phyloP scores from a whole-genome alignment of 352 stramenopile species.

The Globisporangium uncinulatum region DNA sequence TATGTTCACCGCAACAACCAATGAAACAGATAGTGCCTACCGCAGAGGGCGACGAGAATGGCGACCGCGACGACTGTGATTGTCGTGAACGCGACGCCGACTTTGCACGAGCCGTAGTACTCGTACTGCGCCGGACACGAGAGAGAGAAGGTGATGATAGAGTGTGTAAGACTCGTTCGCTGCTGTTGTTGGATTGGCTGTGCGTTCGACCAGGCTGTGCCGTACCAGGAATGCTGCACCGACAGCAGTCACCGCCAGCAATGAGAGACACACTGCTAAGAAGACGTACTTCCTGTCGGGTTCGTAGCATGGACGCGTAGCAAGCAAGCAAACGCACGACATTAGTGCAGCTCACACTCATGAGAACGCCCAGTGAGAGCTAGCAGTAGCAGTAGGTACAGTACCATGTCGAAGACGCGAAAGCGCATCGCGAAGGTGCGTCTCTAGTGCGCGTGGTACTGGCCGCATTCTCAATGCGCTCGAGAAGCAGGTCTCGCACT shows the following conservation, averaged over 20 bases:
- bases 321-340: background rate
- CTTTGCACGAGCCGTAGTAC: constrained; percentile 79
- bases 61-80: constrained; percentile 79
- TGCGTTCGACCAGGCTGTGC: background rate
- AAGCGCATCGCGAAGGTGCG: background rate
- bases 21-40: constrained; percentile 1
- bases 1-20: too few species aligned
- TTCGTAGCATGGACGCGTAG: constrained; percentile 12
- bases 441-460: constrained; percentile 9
- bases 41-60: constrained; percentile 57
- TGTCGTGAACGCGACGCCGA: constrained; percentile 77
- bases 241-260: constrained; percentile 41
- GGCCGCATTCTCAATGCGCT: constrained; percentile 35
- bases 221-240: constrained; percentile 49
- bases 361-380: too few species aligned
- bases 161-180: too few species aligned
- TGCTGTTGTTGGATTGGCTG: background rate
- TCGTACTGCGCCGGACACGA: constrained; percentile 55
- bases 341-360: too few species aligned
- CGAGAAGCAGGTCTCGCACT: constrained; percentile 45
- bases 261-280: constrained; percentile 55
- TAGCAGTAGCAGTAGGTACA: background rate
- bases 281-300: constrained; percentile 37
- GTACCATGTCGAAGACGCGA: background rate
- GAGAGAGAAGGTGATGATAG: background rate